Evolutionary conservation across 163 green algal genomes (phyloP).

Genomic region (Prototheca wickerhamii): DNA sequence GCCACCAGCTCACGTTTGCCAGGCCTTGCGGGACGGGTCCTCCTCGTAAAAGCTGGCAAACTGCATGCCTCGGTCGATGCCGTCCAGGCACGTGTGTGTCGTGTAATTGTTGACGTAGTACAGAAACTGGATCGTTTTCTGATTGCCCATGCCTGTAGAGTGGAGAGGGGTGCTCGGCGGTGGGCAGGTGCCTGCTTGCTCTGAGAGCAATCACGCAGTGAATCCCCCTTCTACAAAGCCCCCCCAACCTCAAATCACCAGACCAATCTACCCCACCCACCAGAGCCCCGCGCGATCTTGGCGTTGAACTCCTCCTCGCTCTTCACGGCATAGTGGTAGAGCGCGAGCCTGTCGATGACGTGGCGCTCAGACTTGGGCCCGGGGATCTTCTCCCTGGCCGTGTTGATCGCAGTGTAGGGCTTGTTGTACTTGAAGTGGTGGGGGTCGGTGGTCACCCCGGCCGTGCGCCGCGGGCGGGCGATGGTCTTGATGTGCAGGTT

Average conservation of each 20-base stretch:
- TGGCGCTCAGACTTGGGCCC: conserved; percentile 8
- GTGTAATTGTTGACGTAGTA: conserved; percentile 29
- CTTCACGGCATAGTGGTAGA: conserved; percentile 38
- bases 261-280: neutral
- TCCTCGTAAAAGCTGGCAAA: conserved; percentile 10
- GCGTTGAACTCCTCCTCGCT: conserved; percentile 25
- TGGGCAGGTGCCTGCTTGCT: neutral
- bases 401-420: neutral
- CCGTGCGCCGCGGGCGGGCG: conserved; percentile 14
- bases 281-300: conserved; percentile 28
- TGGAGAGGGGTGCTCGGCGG: too few relatives aligned
- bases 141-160: conserved; percentile 23
- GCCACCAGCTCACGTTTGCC: neutral
- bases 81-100: conserved; percentile 5
- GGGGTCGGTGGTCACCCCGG: conserved; percentile 9
- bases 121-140: conserved; percentile 17
- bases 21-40: neutral
- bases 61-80: conserved; percentile 17
- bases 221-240: neutral
- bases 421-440: conserved; percentile 16
- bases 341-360: conserved; percentile 9
- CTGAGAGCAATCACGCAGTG: neutral
- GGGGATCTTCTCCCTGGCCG: conserved; percentile 1
- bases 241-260: neutral
- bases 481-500: conserved; percentile 41